Evolutionary conservation across 2,329 filamentous ascomycete genomes (phyloP).

Genomic region (Albifimbria verrucaria): DNA sequence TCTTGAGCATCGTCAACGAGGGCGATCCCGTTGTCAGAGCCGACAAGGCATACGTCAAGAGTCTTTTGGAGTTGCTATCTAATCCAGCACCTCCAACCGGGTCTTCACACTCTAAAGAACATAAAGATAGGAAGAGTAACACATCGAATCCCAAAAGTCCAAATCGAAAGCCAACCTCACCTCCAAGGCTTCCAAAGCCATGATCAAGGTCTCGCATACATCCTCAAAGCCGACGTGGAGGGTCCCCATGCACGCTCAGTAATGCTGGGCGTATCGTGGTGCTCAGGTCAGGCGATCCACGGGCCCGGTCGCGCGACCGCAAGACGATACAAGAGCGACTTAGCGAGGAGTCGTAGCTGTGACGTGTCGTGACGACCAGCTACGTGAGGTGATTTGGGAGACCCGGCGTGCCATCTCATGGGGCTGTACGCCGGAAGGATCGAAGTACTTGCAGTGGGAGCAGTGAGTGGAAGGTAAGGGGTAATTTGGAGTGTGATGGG

Average conservation of each 20-base stretch:
- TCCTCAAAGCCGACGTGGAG: constrained; percentile 51
- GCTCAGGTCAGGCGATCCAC: constrained; percentile 49
- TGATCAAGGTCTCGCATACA: constrained; percentile 14
- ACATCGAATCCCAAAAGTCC: constrained; percentile 4
- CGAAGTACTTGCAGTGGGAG: constrained; percentile 66
- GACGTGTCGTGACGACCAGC: constrained; percentile 62
- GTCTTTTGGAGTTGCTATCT: constrained; percentile 67
- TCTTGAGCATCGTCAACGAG: constrained; percentile 80
- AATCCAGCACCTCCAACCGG: constrained; percentile 46
- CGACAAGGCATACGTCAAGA: constrained; percentile 72
- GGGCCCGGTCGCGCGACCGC: constrained; percentile 34
- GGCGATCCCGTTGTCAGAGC: constrained; percentile 78
- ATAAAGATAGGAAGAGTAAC: constrained; percentile 6
- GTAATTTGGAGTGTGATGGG: no score
- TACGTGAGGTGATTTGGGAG: constrained; percentile 73
- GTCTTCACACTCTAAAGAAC: neutral
- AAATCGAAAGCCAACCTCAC: constrained; percentile 3
- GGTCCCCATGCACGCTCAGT: constrained; percentile 63
- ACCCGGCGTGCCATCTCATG: constrained; percentile 80
- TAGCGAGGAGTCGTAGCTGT: constrained; percentile 63
- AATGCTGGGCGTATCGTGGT: constrained; percentile 69
- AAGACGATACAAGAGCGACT: constrained; percentile 49
- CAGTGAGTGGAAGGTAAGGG: constrained; percentile 21
- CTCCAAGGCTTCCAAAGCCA: constrained; percentile 11
- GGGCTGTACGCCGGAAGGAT: constrained; percentile 69